phyloP scores from a whole-genome alignment of 768 basidiomycete genomes.

The Lactarius tabidus region DNA sequence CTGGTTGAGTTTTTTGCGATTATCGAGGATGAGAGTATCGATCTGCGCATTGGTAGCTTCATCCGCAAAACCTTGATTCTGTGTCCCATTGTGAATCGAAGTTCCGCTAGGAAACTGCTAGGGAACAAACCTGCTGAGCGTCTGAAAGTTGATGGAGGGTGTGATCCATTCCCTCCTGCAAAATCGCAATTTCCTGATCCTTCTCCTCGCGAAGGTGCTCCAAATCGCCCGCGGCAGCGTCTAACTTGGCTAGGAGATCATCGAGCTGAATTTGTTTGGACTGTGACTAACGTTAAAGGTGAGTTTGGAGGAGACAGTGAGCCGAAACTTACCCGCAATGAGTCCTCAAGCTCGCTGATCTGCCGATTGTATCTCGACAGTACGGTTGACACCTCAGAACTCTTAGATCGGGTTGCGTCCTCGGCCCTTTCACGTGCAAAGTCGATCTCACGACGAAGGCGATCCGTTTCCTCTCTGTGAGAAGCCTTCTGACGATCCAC shows the following conservation, averaged over 20 bases:
- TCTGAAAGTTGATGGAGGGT: slow-evolving; percentile 87
- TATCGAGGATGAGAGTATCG: slow-evolving; percentile 92
- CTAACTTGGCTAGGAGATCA: slow-evolving; percentile 78
- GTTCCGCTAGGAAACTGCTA: background rate
- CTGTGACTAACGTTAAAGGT: slow-evolving; percentile 39
- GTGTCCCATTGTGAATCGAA: slow-evolving; percentile 19
- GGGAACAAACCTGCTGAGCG: slow-evolving; percentile 64
- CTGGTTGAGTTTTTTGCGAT: slow-evolving; percentile 95
- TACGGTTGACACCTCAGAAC: slow-evolving; percentile 84
- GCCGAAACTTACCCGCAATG: slow-evolving; percentile 62
- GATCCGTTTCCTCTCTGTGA: slow-evolving; percentile 93
- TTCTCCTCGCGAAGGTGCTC: slow-evolving; percentile 90
- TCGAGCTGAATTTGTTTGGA: slow-evolving; percentile 96
- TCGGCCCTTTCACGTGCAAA: slow-evolving; percentile 99
- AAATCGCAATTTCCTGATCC: slow-evolving; percentile 92
- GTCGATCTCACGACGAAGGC: slow-evolving; percentile 83
- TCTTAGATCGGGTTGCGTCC: slow-evolving; percentile 87
- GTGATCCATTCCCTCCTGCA: slow-evolving; percentile 93
- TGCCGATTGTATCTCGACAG: slow-evolving; percentile 95
- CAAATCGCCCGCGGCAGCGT: slow-evolving; percentile 67
- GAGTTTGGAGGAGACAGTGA: background rate
- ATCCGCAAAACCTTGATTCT: slow-evolving; percentile 82
- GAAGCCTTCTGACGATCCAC: slow-evolving; percentile 89
- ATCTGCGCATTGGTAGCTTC: slow-evolving; percentile 96
- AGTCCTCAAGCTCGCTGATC: slow-evolving; percentile 93